These are phyloP conservation scores for Entoloma clypeatum DNA, from an alignment of 1,284 basidiomycete species.

Conservation along the genomic window DNA sequence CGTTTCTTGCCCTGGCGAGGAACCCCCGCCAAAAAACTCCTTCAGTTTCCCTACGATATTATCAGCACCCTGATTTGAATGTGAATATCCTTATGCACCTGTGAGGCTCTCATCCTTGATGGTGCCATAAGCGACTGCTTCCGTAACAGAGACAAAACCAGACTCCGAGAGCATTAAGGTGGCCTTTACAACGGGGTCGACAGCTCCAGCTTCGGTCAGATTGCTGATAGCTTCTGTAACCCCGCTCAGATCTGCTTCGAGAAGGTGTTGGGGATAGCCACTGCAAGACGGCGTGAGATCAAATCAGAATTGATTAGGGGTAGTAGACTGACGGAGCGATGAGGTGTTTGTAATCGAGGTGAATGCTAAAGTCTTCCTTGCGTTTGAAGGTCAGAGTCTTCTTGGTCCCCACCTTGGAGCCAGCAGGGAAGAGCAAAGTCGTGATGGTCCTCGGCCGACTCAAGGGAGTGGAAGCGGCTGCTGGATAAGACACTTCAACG, in stretches of 20 bases:
- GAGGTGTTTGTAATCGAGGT: conserved; percentile 64
- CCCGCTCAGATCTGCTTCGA: conserved; percentile 66
- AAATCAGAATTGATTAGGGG: background rate
- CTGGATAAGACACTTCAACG: conserved; percentile 72
- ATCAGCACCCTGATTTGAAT: conserved; percentile 12
- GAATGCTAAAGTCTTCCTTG: conserved; percentile 72
- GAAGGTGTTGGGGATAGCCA: conserved; percentile 63
- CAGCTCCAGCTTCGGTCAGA: conserved; percentile 67
- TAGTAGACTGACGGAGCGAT: conserved; percentile 49
- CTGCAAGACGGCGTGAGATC: conserved; percentile 28
- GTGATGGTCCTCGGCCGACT: conserved; percentile 65
- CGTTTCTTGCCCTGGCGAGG: conserved; percentile 38
- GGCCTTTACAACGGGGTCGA: conserved; percentile 76
- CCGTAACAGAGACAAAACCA: conserved; percentile 76
- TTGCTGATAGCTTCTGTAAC: conserved; percentile 70
- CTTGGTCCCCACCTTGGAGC: conserved; percentile 72
- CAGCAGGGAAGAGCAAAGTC: conserved; percentile 70
- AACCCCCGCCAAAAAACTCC: conserved; percentile 71
- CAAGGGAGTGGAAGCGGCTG: conserved; percentile 48
- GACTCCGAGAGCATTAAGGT: conserved; percentile 80
- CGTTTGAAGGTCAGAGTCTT: conserved; percentile 83
- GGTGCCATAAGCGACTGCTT: conserved; percentile 72
- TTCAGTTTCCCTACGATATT: conserved; percentile 68
- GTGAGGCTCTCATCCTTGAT: conserved; percentile 75
- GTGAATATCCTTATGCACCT: conserved; percentile 39